Percentiles rank a stretch among this genome's conserved stretches.
These are phyloP conservation scores for Cordyceps cicadae DNA, from an alignment of 2,329 filamentous ascomycete genomes.

Conservation along the genomic window DNA sequence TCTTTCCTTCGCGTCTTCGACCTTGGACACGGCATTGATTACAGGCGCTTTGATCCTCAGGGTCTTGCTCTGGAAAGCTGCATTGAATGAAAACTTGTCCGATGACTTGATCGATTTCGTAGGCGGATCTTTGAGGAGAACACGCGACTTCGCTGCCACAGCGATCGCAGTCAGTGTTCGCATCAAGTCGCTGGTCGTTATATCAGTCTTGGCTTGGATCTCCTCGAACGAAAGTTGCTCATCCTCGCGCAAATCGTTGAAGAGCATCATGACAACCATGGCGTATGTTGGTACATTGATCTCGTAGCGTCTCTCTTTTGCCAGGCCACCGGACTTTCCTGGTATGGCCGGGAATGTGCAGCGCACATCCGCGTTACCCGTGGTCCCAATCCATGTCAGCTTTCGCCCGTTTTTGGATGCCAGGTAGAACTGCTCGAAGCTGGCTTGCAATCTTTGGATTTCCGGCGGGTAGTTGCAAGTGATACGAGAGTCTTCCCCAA, in stretches of 20 bases:
- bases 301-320: conserved; percentile 70
- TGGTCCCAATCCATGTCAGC: conserved; percentile 68
- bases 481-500: conserved; percentile 34
- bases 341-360: conserved; percentile 66
- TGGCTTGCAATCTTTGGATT: conserved; percentile 67
- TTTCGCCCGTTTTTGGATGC: conserved; percentile 80
- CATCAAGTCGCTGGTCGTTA: conserved; percentile 64
- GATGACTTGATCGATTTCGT: conserved; percentile 67
- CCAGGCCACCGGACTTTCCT: conserved; percentile 55
- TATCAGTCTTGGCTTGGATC: conserved; percentile 74
- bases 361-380: conserved; percentile 77
- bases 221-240: conserved; percentile 58
- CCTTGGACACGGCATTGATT: conserved; percentile 71
- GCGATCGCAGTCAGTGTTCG: conserved; percentile 75
- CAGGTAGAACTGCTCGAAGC: conserved; percentile 83
- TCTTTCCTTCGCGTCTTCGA: conserved; percentile 64
- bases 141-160: conserved; percentile 72
- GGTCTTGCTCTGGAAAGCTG: conserved; percentile 70
- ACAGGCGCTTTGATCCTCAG: conserved; percentile 86
- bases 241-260: conserved; percentile 63
- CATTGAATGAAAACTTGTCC: conserved; percentile 77
- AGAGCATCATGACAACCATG: conserved; percentile 82
- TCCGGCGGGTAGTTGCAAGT: conserved; percentile 65
- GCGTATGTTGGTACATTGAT: conserved; percentile 87
- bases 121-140: conserved; percentile 72